Conservation (phyloP, 1,284 basidiomycete genomes). For the Cryptococcus sp. region DNA sequence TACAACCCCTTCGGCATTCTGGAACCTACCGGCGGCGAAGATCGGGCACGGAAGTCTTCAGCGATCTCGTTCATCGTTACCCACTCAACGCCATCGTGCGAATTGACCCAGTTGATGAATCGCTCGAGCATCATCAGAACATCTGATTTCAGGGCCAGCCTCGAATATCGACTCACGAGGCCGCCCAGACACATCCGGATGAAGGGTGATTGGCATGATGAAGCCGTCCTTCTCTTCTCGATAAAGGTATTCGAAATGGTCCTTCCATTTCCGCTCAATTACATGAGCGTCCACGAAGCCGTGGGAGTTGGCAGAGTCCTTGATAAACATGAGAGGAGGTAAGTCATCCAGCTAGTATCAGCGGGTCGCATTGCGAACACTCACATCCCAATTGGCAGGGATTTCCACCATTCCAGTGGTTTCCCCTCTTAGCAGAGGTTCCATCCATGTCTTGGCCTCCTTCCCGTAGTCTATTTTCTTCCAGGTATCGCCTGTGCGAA, state of each 20-base stretch:
- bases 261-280: conserved; percentile 72
- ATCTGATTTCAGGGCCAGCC: conserved; percentile 26
- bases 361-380: conserved; percentile 7
- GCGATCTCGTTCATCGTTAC: conserved; percentile 57
- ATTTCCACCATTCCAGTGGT: conserved; percentile 68
- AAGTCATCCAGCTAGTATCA: conserved; percentile 56
- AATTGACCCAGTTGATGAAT: conserved; percentile 74
- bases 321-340: conserved; percentile 72
- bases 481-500: conserved; percentile 67
- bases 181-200: conserved; percentile 64
- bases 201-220: conserved; percentile 70
- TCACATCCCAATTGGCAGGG: conserved; percentile 61
- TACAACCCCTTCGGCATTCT: conserved; percentile 26
- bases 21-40: conserved; percentile 24
- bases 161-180: conserved; percentile 27
- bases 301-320: conserved; percentile 61
- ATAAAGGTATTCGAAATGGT: conserved; percentile 66
- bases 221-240: conserved; percentile 58
- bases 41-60: conserved; percentile 27
- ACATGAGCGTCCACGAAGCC: conserved; percentile 67
- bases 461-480: conserved; percentile 66
- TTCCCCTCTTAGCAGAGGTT: conserved; percentile 62
- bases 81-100: conserved; percentile 67
- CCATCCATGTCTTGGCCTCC: conserved; percentile 67
- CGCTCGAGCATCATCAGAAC: conserved; percentile 74